Conservation (phyloP, 2,329 filamentous ascomycete species). For the Leptographium lundbergii region DNA sequence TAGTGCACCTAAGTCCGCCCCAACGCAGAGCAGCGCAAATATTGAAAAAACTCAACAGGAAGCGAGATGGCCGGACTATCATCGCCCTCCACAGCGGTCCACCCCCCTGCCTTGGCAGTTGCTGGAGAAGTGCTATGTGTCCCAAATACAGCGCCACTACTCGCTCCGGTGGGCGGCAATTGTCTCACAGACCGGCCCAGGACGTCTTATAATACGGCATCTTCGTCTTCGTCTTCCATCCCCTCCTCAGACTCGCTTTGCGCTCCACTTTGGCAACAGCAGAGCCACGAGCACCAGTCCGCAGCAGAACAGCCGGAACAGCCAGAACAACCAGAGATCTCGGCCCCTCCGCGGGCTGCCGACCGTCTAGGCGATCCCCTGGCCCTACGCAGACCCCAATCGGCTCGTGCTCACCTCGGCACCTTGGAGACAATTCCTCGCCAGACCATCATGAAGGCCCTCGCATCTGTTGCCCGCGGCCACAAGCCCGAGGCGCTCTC, state of each 20-base stretch:
- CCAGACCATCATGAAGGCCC: conserved; percentile 72
- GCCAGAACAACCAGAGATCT: not conserved
- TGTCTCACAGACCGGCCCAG: conserved; percentile 1
- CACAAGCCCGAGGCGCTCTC: conserved; percentile 52
- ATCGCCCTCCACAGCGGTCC: conserved; percentile 35
- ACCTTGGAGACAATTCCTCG: conserved; percentile 58
- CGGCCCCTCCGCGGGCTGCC: not conserved
- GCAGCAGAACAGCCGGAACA: not conserved
- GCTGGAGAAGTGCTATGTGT: not conserved
- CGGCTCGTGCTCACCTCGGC: conserved; percentile 15
- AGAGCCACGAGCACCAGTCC: not conserved
- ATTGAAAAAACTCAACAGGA: not conserved
- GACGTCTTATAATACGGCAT: conserved; percentile 7
- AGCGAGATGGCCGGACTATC: conserved; percentile 23
- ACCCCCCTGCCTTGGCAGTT: conserved; percentile 32
- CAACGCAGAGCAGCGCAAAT: not conserved
- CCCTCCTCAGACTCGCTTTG: not conserved
- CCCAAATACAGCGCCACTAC: conserved; percentile 5
- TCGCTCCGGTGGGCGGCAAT: conserved; percentile 3
- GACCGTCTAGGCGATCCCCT: conserved; percentile 1
- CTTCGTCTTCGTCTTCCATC: not conserved
- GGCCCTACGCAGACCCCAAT: conserved; percentile 8
- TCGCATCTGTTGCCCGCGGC: conserved; percentile 53
- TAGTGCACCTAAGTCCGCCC: conserved; percentile 5
- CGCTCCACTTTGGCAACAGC: not conserved